Base-by-base conservation (phyloP, 2,329 filamentous ascomycete genomes). In the Aspergillus pseudoterreus region DNA sequence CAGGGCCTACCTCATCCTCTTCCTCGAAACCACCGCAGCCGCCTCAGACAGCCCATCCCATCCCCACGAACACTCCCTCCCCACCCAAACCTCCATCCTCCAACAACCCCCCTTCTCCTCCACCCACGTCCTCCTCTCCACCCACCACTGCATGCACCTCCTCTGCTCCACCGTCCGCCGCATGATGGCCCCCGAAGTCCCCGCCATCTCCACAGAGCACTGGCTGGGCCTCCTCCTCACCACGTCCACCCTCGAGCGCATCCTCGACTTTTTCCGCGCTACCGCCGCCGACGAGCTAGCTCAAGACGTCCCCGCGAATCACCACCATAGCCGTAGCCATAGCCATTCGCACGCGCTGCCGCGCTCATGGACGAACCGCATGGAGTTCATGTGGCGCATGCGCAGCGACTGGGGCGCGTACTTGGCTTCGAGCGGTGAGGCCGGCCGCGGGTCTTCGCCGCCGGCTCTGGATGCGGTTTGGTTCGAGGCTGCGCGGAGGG, bases 141-240 rank as follows among this genome's bases (percentile, higher is more conserved):
- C 61, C 21, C 60, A 65, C 15, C 63, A 65, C 45, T 57, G 55
- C 50, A 58, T 65, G 58, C 54, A 57, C 19, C 59, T 62, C 39
- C 57, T 65, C 27, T 61, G 60, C 48, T 47, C 52, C 6, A 58
- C 57, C 2, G 56, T 65, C 15, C 61, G 58, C 32, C 59, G 55
- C 27, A 52, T 64, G 14, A 65, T 65, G 63, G 51, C 45, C 8
- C 63, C 63, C 3, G 59, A 63, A n/a, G 60, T 65, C 21, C 44
- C 57, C 4, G 39, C 49, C 35, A 44, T 61, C 17, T 56, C 61
- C 1, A 57, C 61, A 6, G 58, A 61, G 47, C 57, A 49, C 22
- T 65, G 63, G 62, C 50, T 65, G 32, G 56, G 52, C 45, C 51
- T 65, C 1, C 62, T 65, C 43, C 60, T 64, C n/a, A 58, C 58